Percentiles rank a stretch among this genome's conserved stretches.
phyloP scores from a whole-genome alignment of 2,329 filamentous ascomycete species.

The Fusarium lateritium region DNA sequence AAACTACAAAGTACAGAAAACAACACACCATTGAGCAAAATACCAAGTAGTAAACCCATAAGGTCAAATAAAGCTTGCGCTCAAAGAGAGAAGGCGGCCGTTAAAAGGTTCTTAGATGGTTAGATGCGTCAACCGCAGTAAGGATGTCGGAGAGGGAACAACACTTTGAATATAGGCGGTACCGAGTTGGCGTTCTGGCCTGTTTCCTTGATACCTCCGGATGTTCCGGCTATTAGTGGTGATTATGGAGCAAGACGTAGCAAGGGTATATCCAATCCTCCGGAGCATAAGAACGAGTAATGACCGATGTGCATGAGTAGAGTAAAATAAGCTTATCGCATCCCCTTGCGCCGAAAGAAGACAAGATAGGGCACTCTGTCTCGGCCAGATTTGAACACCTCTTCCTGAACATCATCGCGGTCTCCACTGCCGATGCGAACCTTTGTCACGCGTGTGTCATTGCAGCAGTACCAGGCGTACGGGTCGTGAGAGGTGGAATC shows the following conservation, averaged over 20 bases:
- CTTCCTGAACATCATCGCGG: slow-evolving; percentile 54
- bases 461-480: slow-evolving; percentile 64
- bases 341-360: slow-evolving; percentile 60
- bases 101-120: neutral
- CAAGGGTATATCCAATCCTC: neutral
- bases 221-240: slow-evolving; percentile 1
- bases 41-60: neutral
- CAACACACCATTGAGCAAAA: neutral
- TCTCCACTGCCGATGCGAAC: slow-evolving; percentile 59
- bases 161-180: neutral
- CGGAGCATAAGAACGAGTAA: neutral
- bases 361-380: slow-evolving; percentile 63
- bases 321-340: slow-evolving; percentile 30
- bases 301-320: neutral
- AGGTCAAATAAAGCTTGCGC: slow-evolving; percentile 7
- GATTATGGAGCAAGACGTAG: neutral
- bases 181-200: neutral
- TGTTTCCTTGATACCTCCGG: neutral
- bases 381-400: slow-evolving; percentile 57
- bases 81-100: slow-evolving; percentile 12
- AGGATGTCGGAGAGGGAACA: neutral
- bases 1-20: neutral
- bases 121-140: neutral
- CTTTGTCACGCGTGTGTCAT: slow-evolving; percentile 61
- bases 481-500: slow-evolving; percentile 65